Conservation (phyloP, 1,139 yeast genomes). For the Eremothecium sinecaudum region DNA sequence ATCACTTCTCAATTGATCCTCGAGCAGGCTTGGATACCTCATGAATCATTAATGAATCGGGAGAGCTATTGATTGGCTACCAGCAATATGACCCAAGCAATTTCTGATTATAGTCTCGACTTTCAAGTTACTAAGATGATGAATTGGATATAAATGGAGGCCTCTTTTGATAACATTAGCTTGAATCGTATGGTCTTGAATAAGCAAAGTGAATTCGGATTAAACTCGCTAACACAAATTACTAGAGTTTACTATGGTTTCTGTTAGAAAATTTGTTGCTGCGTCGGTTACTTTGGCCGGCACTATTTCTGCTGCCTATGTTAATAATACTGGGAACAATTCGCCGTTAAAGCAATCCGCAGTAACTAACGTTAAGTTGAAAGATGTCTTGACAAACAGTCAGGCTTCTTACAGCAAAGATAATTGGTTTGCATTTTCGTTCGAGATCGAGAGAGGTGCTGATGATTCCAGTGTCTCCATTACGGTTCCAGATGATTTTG, state of each 20-base stretch:
- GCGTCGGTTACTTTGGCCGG: neutral
- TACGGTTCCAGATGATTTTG: slow-evolving; percentile 21
- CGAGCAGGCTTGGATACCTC: too few relatives aligned
- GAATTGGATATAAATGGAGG: too few relatives aligned
- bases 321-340: neutral
- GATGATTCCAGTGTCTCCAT: slow-evolving; percentile 15
- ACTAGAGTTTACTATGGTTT: neutral
- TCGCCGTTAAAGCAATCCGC: neutral
- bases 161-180: too few relatives aligned
- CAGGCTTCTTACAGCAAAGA: slow-evolving; percentile 20
- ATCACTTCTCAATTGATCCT: too few relatives aligned
- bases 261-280: neutral
- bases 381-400: slow-evolving; percentile 19
- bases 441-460: slow-evolving; percentile 20
- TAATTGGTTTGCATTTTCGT: slow-evolving; percentile 24
- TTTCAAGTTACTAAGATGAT: too few relatives aligned
- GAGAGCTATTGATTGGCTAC: too few relatives aligned
- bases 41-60: too few relatives aligned
- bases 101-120: too few relatives aligned
- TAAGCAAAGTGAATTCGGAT: too few relatives aligned
- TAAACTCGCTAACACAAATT: too few relatives aligned
- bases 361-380: slow-evolving; percentile 13
- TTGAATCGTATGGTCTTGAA: too few relatives aligned
- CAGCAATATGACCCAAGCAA: too few relatives aligned
- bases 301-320: neutral